Base-by-base conservation (phyloP, 306 rosid species). In the Glycine latifolia region DNA sequence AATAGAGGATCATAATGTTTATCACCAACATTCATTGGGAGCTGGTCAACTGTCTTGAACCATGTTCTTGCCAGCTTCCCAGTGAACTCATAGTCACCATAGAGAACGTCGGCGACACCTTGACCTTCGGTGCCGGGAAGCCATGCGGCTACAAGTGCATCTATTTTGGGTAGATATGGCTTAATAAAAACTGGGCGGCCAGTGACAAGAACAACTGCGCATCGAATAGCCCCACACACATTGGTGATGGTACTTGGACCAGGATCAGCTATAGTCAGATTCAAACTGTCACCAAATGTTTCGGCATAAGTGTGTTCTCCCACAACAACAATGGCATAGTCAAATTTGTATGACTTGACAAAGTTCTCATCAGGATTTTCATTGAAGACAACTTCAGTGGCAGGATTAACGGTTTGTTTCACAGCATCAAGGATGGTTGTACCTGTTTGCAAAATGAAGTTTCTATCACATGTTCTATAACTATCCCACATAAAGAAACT, bases 271-370 rank as follows among this genome's bases (percentile, higher is more conserved):
- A 95, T 91, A 14, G 91, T 87, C 69, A 92, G 87, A 46, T 91
- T 95, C 86, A 71, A 33, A 87, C 95, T 95, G 67, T 92, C 98
- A 2, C 97, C 97, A 50, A 14, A 88, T 63, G 88, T 92, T 83
- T 95, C 98, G 5, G 97, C 97, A 73, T 91, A 95, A 15, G 95
- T 66, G n/a, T 83, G 92, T 79, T 95, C 98, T n/a, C 98, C 98
- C 50, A 95, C 97, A 3, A 91, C 87, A 2, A 95, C 97, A 48
- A 95, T 85, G 58, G 97, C 98, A 14, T 87, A 82, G 6, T 89
- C 82, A 72, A 95, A 90, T 65, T 87, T 73, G 82, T 82, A 87
- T 15, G 98, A 92, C 82, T 90, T 87, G 16, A 92, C 81, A 67
- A 88, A 95, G 67, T 82, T 75, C 0, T 74, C 82, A 69, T 91